Evolutionary conservation across 371 early-diverging fungal genomes (phyloP), one percentile per base, ranked within the genome.

Genomic region (Mucor mucedo): DNA sequence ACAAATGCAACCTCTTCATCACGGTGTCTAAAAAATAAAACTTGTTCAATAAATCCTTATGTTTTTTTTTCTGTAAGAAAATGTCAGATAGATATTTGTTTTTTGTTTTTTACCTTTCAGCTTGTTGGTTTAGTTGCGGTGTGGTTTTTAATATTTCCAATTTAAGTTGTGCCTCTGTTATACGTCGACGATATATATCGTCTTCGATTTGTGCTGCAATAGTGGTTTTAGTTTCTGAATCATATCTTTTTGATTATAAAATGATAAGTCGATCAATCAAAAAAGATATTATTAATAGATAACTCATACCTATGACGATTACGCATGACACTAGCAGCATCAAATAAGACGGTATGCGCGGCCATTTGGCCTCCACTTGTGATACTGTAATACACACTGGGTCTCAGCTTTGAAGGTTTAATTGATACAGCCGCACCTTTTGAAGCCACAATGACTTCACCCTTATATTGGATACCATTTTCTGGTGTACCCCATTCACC

Each of bases 401-500:
- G 68, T n/a, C 56, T 30, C 10, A 52, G 35, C 28, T 66, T 70
- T n/a, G 80, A 73, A 0, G 66, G 21, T 42, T 48, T 58, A 1
- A 78, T 66, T 52, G 53, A 45, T 10, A 72, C 65, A 30, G 73
- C 69, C 0, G 70, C 28, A 1, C 78, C 78, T 58, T 52, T 70
- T 21, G 73, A 63, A 14, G 55, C 41, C 13, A 63, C 69, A n/a
- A 56, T 30, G 4, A 64, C 60, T 27, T 73, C 76, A 13, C 76
- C 74, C 29, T 65, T 58, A 59, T 71, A 73, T 1, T 61, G 64
- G 0, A 70, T 69, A 3, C 63, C 66, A 2, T 58, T 55, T 5
- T 71, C 67, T 3, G 40, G 54, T 21, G 54, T 53, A 13, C 76
- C 73, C 80, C 80, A 80, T 28, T 72, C 68, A 6, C 76, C 78